Evolutionary conservation across 1,139 yeast species (phyloP).

Genomic region (Geotrichum aggregatum): DNA sequence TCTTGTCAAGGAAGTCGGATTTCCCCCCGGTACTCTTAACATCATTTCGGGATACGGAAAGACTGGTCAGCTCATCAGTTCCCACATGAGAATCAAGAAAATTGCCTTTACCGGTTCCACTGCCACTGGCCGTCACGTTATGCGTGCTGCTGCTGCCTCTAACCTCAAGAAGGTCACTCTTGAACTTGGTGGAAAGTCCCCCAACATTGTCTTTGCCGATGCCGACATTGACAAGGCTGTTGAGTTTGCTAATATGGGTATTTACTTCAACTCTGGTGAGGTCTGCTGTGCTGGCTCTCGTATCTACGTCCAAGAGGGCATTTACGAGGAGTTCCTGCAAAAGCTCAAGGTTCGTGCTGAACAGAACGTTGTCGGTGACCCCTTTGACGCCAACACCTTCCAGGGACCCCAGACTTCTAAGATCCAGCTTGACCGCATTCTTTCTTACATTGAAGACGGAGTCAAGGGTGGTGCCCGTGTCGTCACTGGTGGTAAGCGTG

Average conservation of each 20-base stretch:
- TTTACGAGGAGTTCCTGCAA: conserved; percentile 61
- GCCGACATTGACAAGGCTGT: conserved; percentile 63
- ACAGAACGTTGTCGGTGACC: conserved; percentile 56
- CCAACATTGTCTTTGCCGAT: conserved; percentile 71
- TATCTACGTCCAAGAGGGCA: conserved; percentile 66
- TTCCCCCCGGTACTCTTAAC: conserved; percentile 76
- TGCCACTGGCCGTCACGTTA: conserved; percentile 69
- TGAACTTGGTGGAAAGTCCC: conserved; percentile 83
- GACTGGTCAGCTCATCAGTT: conserved; percentile 69
- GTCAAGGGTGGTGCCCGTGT: conserved; percentile 70
- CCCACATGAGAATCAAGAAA: conserved; percentile 67
- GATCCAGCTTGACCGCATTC: conserved; percentile 69
- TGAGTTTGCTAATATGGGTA: conserved; percentile 53
- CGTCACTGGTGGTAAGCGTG: conserved; percentile 72
- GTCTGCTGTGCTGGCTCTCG: conserved; percentile 86
- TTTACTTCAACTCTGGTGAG: conserved; percentile 77
- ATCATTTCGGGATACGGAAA: conserved; percentile 71
- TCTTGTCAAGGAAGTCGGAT: conserved; percentile 62
- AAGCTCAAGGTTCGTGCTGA: conserved; percentile 53
- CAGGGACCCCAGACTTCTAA: conserved; percentile 86
- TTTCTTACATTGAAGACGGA: conserved; percentile 69
- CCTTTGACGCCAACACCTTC: conserved; percentile 64
- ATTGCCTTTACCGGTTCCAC: conserved; percentile 88
- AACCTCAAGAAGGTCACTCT: conserved; percentile 73
- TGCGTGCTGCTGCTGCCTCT: conserved; percentile 65